Conservation (phyloP, 352 stramenopile genomes). For the Phytophthora macrochlamydospora region DNA sequence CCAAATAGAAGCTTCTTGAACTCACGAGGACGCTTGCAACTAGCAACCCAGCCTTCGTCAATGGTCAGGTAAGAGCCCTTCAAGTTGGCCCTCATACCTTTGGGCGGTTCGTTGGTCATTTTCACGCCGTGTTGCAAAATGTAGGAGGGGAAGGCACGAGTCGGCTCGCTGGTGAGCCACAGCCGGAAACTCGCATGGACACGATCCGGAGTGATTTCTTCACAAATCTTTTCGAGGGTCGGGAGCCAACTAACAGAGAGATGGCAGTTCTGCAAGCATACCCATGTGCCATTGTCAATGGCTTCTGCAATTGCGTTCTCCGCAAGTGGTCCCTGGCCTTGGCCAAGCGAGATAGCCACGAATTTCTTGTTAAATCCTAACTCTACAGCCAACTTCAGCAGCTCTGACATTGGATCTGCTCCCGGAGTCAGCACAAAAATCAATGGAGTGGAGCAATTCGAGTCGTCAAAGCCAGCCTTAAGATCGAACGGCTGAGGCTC, state of each 20-base stretch:
- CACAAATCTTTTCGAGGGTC: conserved; percentile 93
- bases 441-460: conserved; percentile 93
- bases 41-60: conserved; percentile 76
- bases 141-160: conserved; percentile 92
- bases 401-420: conserved; percentile 94
- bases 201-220: conserved; percentile 93
- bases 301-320: conserved; percentile 93
- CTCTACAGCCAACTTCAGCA: conserved; percentile 92
- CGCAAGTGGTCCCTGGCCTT: conserved; percentile 93
- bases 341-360: conserved; percentile 93
- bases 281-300: conserved; percentile 93
- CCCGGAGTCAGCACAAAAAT: conserved; percentile 96
- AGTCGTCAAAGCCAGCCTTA: conserved; percentile 92
- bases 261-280: conserved; percentile 97
- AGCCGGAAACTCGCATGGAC: conserved; percentile 93
- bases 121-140: conserved; percentile 95
- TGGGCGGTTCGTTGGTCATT: conserved; percentile 96
- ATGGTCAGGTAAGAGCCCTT: conserved; percentile 91
- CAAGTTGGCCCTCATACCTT: conserved; percentile 94
- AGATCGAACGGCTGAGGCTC: conserved; percentile 95
- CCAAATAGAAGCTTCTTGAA: conserved; percentile 90
- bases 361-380: conserved; percentile 93
- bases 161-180: conserved; percentile 95
- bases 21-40: conserved; percentile 55
- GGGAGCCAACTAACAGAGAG: conserved; percentile 95